Evolutionary conservation across 345 rosid genomes (phyloP), one percentile per base, ranked within the genome.

Genomic region (Mangifera indica): DNA sequence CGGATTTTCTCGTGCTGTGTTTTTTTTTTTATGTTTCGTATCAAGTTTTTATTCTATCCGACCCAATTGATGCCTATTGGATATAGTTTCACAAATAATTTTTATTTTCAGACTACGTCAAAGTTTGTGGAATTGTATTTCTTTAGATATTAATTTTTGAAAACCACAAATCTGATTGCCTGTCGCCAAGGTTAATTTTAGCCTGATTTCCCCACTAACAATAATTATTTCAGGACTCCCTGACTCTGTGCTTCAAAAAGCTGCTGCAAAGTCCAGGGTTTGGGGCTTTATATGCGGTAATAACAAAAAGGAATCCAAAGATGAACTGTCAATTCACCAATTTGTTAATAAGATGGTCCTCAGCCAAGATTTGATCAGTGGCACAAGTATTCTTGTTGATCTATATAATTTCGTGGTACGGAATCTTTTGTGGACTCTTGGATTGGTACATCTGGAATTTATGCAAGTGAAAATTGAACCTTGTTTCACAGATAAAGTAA

Each of bases 231-330:
- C 84, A 94, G 98, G 99, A 74, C 81, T 95, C 48, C 96, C 99
- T 0, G 85, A 87, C 25, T 66, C 77, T 14, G 84, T 92, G 64
- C 96, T 92, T 29, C 61, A 70, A 71, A 84, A 84, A 34, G 98
- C 99, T 26, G 86, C 87, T 74, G 63, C 59, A 0, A 93, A 88
- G 77, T 95, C 98, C 45, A 74, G 90, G 88, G 66, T 91, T 95
- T 66, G 98, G 89, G 79, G 82, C 80, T 46, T 53, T 76, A 8
- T 87, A 88, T 26, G n/a, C n/a, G 97, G 90, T 75, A 78, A 72
- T 62, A 78, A 62, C n/a, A 58, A 48, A 24, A 78, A 78, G 68
- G 69, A 68, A 29, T 48, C 57, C 8, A 73, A 70, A 70, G 69
- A 65, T 8, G 74, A 66, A 2, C 58, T 40, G 44, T 26, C 34